These are phyloP conservation scores for Cyberlindnera suaveolens DNA, from an alignment of 805 yeast genomes.

Conservation along the genomic window DNA sequence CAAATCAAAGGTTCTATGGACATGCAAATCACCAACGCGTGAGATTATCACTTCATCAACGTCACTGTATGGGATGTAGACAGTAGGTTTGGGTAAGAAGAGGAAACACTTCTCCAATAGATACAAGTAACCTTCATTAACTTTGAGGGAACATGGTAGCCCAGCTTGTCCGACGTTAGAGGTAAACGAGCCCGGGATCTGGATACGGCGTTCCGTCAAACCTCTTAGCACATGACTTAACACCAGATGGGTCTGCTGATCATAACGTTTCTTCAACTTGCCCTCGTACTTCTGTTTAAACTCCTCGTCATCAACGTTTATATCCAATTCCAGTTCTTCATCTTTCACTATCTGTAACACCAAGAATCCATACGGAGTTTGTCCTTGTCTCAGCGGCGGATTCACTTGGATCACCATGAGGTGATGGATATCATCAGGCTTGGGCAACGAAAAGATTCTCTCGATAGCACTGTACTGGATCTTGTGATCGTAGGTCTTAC, in stretches of 20 bases:
- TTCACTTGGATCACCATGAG: slow-evolving; percentile 84
- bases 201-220: slow-evolving; percentile 77
- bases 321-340: slow-evolving; percentile 86
- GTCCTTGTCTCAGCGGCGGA: slow-evolving; percentile 98
- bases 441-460: slow-evolving; percentile 86
- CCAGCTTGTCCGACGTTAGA: slow-evolving; percentile 80
- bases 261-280: slow-evolving; percentile 67
- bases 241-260: slow-evolving; percentile 80
- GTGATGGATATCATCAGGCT: slow-evolving; percentile 90
- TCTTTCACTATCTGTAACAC: slow-evolving; percentile 85
- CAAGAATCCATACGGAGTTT: slow-evolving; percentile 89
- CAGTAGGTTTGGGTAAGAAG: slow-evolving; percentile 90
- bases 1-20: slow-evolving; percentile 88
- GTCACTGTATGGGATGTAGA: slow-evolving; percentile 83
- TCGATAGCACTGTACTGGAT: slow-evolving; percentile 86
- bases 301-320: slow-evolving; percentile 79
- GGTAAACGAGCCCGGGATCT: slow-evolving; percentile 76
- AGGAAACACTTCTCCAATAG: slow-evolving; percentile 89
- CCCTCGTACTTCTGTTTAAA: slow-evolving; percentile 70
- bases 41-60: slow-evolving; percentile 73
- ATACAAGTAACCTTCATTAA: slow-evolving; percentile 89
- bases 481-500: slow-evolving; percentile 96
- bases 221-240: slow-evolving; percentile 87
- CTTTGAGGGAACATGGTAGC: slow-evolving; percentile 86
- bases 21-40: slow-evolving; percentile 68